phyloP scores from a whole-genome alignment of 2,329 filamentous ascomycete species.

The Fusarium sp. region DNA sequence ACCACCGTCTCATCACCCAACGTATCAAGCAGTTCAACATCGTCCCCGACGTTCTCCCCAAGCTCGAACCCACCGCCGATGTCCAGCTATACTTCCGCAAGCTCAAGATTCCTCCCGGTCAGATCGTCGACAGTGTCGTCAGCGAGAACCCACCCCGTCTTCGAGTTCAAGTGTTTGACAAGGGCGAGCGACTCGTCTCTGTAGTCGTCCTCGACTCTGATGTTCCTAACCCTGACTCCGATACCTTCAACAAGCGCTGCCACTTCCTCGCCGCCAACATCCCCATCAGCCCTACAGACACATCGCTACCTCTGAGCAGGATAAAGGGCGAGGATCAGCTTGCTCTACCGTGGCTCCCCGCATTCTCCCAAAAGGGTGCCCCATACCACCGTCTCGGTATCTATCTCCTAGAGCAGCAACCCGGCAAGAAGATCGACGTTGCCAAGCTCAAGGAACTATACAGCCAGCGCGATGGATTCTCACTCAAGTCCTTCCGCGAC shows the following conservation, averaged over 20 bases:
- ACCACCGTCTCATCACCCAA: constrained; percentile 82
- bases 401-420: constrained; percentile 83
- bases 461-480: constrained; percentile 72
- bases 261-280: constrained; percentile 84
- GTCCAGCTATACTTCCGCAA: constrained; percentile 84
- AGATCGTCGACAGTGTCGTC: constrained; percentile 78
- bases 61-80: constrained; percentile 80
- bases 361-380: constrained; percentile 87
- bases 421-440: constrained; percentile 67
- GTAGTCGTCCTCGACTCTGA: constrained; percentile 90
- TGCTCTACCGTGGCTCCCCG: constrained; percentile 83
- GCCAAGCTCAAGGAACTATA: constrained; percentile 65
- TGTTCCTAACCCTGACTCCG: constrained; percentile 80
- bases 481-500: constrained; percentile 77
- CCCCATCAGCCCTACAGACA: constrained; percentile 62
- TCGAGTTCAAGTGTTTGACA: constrained; percentile 85
- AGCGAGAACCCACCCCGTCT: constrained; percentile 81
- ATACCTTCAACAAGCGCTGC: constrained; percentile 82
- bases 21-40: constrained; percentile 88
- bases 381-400: constrained; percentile 91
- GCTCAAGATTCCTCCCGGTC: constrained; percentile 77
- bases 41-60: constrained; percentile 86
- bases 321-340: constrained; percentile 72
- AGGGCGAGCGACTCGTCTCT: constrained; percentile 82
- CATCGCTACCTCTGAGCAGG: constrained; percentile 72